Percentiles rank a stretch among this genome's conserved stretches.
Evolutionary conservation across 1,284 basidiomycete genomes (phyloP).

Genomic region (Crocinoboletus sp.): DNA sequence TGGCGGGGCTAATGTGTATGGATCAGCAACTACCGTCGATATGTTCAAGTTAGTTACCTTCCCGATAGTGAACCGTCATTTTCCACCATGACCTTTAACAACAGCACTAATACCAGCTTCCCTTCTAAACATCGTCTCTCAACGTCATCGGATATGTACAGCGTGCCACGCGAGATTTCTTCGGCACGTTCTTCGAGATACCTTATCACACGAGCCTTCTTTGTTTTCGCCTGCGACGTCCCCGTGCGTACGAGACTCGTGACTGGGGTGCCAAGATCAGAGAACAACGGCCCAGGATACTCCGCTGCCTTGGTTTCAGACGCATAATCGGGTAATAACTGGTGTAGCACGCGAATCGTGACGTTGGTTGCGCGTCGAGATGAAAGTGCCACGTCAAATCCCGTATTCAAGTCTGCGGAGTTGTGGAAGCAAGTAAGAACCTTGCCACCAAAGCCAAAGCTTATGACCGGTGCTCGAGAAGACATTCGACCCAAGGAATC

Average conservation of each 20-base stretch:
- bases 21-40: constrained; percentile 16
- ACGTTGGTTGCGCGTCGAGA: constrained; percentile 68
- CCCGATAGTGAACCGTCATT: constrained; percentile 83
- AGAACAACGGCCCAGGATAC: constrained; percentile 85
- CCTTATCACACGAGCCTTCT: constrained; percentile 72
- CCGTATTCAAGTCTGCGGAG: constrained; percentile 58
- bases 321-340: constrained; percentile 64
- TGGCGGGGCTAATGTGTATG: constrained; percentile 50
- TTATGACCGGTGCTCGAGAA: constrained; percentile 72
- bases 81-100: constrained; percentile 78
- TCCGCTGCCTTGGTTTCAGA: constrained; percentile 51
- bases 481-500: constrained; percentile 78
- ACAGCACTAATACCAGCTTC: constrained; percentile 68
- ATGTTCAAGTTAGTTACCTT: constrained; percentile 45
- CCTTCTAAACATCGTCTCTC: constrained; percentile 67
- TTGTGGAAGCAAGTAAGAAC: constrained; percentile 85
- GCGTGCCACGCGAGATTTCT: constrained; percentile 74
- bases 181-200: constrained; percentile 74
- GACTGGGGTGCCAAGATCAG: constrained; percentile 65
- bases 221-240: constrained; percentile 67
- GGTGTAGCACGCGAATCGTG: constrained; percentile 62
- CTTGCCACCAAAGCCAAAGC: constrained; percentile 88
- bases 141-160: constrained; percentile 58
- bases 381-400: constrained; percentile 73
- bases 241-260: constrained; percentile 67